Conservation (phyloP, 768 basidiomycete genomes). For the Boletus reticulatus region DNA sequence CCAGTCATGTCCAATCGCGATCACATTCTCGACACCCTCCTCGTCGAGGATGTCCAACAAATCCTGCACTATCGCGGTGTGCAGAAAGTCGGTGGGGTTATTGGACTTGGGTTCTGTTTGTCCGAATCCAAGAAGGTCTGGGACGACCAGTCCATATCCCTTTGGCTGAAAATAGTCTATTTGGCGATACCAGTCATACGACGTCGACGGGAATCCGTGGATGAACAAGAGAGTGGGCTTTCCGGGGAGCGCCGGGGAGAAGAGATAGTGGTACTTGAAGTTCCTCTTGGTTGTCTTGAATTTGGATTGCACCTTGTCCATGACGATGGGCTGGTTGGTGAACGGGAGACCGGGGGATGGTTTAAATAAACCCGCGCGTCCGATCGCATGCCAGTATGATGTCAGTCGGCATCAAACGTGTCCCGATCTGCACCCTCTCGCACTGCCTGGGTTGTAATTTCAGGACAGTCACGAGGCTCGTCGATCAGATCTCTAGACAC, state of each 20-base stretch:
- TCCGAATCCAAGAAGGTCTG: conserved; percentile 49
- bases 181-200: conserved; percentile 43
- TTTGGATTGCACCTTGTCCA: conserved; percentile 26
- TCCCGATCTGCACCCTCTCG: conserved; percentile 14
- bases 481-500: conserved; percentile 1
- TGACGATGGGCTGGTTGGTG: conserved; percentile 2
- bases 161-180: conserved; percentile 36
- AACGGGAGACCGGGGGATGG: neutral
- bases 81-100: conserved; percentile 27
- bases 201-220: conserved; percentile 45
- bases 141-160: conserved; percentile 45
- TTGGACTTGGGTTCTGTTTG: conserved; percentile 41
- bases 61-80: conserved; percentile 30
- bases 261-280: conserved; percentile 37
- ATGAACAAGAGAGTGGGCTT: conserved; percentile 42
- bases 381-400: conserved; percentile 17
- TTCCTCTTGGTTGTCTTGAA: conserved; percentile 37
- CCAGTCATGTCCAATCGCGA: conserved; percentile 45
- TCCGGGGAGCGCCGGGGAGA: conserved; percentile 19
- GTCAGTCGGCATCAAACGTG: conserved; percentile 14
- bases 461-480: neutral
- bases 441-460: conserved; percentile 14
- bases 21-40: conserved; percentile 30
- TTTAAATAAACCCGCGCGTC: conserved; percentile 7
- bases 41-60: conserved; percentile 38